Conservation (phyloP, 805 yeast genomes). For the Ogataea saltuana region DNA sequence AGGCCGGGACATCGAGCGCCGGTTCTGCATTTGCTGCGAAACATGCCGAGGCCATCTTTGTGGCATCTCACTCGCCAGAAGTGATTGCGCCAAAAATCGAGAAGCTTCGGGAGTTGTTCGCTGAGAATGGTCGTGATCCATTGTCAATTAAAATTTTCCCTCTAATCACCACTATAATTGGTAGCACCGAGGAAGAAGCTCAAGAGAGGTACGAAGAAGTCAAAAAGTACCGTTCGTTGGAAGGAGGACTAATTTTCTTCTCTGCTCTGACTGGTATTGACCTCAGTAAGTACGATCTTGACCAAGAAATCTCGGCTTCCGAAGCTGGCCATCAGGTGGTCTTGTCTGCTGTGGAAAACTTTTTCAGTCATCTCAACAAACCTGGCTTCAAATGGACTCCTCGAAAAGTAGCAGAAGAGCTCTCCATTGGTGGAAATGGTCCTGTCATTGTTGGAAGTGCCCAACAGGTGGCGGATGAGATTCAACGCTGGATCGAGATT, state of each 20-base stretch:
- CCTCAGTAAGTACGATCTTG: slow-evolving; percentile 35
- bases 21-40: slow-evolving; percentile 36
- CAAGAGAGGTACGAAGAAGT: slow-evolving; percentile 8
- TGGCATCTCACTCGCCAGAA: slow-evolving; percentile 30
- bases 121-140: slow-evolving; percentile 11
- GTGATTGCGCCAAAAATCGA: slow-evolving; percentile 11
- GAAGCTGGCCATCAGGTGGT: slow-evolving; percentile 32
- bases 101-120: slow-evolving; percentile 10
- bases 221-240: slow-evolving; percentile 12
- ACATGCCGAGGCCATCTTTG: slow-evolving; percentile 34
- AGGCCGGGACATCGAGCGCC: slow-evolving; percentile 33
- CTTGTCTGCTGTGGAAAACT: slow-evolving; percentile 27
- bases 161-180: slow-evolving; percentile 7
- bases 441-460: slow-evolving; percentile 38
- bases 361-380: slow-evolving; percentile 13
- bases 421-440: slow-evolving; percentile 34
- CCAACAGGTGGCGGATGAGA: slow-evolving; percentile 40
- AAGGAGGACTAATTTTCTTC: slow-evolving; percentile 13
- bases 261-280: slow-evolving; percentile 41
- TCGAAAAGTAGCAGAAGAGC: slow-evolving; percentile 33
- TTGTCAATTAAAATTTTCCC: slow-evolving; percentile 11
- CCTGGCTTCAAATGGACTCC: slow-evolving; percentile 27
- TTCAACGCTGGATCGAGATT: slow-evolving; percentile 40
- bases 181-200: slow-evolving; percentile 10
- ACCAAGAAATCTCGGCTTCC: slow-evolving; percentile 29